Evolutionary conservation across 495 filamentous ascomycete genomes (phyloP).

Genomic region (Astrocystis sublimbata): DNA sequence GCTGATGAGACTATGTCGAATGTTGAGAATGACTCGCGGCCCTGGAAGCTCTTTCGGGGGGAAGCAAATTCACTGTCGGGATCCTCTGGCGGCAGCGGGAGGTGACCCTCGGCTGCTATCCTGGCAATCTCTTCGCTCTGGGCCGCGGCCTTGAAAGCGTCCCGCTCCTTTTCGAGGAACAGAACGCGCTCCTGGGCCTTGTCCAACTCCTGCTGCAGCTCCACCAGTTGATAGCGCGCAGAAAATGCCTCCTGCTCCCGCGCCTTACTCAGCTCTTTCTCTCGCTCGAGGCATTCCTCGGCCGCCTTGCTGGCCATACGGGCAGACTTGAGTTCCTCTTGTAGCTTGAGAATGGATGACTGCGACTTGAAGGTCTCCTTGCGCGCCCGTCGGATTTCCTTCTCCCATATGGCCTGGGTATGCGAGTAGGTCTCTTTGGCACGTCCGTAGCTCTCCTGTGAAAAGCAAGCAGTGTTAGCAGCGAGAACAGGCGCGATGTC

Average conservation of each 20-base stretch:
- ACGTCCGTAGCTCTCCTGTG: conserved; percentile 71
- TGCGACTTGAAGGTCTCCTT: conserved; percentile 86
- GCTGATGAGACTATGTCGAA: conserved; percentile 45
- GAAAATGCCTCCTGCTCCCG: conserved; percentile 77
- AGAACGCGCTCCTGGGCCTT: conserved; percentile 62
- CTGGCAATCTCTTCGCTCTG: conserved; percentile 60
- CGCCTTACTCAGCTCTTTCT: conserved; percentile 50
- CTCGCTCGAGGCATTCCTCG: conserved; percentile 45
- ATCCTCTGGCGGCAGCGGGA: conserved; percentile 55
- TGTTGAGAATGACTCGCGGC: conserved; percentile 38
- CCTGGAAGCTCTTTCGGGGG: conserved; percentile 37
- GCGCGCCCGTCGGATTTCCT: conserved; percentile 76
- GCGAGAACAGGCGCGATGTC: not conserved
- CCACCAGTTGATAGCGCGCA: conserved; percentile 69
- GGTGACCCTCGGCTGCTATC: conserved; percentile 63
- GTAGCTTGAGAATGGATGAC: conserved; percentile 71
- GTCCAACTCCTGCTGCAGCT: conserved; percentile 72
- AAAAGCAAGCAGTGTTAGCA: not conserved
- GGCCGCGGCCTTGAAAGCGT: conserved; percentile 61
- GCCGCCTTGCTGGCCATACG: conserved; percentile 49
- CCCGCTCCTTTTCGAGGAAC: conserved; percentile 69
- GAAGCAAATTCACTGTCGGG: conserved; percentile 49
- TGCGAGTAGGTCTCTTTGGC: conserved; percentile 75
- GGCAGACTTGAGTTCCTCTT: conserved; percentile 76
- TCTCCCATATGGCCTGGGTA: conserved; percentile 75